Evolutionary conservation across 2,329 filamentous ascomycete genomes (phyloP).

Genomic region (Xylaria sp.): DNA sequence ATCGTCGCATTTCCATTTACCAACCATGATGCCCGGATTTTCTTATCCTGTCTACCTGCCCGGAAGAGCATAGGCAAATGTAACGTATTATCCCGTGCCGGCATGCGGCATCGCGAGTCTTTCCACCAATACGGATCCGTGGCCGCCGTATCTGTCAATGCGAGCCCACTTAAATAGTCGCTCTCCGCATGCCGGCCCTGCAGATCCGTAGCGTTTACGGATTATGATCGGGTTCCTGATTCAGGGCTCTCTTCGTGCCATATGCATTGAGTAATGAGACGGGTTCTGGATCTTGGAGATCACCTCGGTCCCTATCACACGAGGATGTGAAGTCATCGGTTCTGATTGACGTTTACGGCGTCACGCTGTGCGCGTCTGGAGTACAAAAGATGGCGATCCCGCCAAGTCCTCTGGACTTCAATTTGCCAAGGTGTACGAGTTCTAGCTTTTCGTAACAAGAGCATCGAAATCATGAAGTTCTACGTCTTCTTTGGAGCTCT

Average conservation of each 20-base stretch:
- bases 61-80: slow-evolving; percentile 1
- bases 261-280: no score
- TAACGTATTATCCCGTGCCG: slow-evolving; percentile 7
- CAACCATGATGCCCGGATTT: not conserved
- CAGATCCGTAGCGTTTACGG: not conserved
- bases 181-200: not conserved
- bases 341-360: not conserved
- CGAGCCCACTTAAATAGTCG: not conserved
- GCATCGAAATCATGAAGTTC: slow-evolving; percentile 7
- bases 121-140: slow-evolving; percentile 16
- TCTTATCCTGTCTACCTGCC: not conserved
- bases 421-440: no score
- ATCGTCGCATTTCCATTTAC: no score
- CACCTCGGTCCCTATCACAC: not conserved
- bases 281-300: no score
- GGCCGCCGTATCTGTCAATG: not conserved
- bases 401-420: not conserved
- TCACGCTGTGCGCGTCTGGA: not conserved
- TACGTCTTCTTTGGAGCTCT: slow-evolving; percentile 1
- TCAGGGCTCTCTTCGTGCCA: no score
- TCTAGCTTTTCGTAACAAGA: not conserved
- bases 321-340: not conserved
- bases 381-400: slow-evolving; percentile 2
- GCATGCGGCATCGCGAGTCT: not conserved
- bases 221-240: not conserved